Evolutionary conservation across 2,329 filamentous ascomycete species (phyloP), one percentile per base, ranked within the genome.

Genomic region (Ophiostoma quercus): DNA sequence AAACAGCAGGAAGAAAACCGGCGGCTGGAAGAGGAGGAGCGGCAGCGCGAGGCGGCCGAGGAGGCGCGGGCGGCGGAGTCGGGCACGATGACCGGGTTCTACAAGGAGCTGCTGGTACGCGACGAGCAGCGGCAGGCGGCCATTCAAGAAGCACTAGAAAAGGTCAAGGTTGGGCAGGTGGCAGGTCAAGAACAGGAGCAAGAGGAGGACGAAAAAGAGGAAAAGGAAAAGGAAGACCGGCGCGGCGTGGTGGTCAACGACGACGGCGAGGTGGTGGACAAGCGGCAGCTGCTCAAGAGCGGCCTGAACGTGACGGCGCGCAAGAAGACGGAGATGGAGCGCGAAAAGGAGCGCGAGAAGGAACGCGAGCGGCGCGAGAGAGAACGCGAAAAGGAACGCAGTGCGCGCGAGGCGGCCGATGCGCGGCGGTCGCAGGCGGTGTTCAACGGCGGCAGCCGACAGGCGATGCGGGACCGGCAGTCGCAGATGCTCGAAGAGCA

Each of bases 201-300:
- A 86, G 77, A 83, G 82, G 4, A 67, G 29, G 77, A 77, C 37
- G 76, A 78, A 0, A 77, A 78, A 0, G 63, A 41, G n/a, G 77
- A 78, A 43, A 76, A 79, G 37, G 78, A 79, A 65, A 77, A 89
- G n/a, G 85, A 85, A 7, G 85, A 84, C 1, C 93, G 43, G 54
- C 87, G 82, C 72, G 87, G 81, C 73, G 85, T 95, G 54, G 85
- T 87, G 8, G 79, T 94, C 75, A 94, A 94, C 75, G 92, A 95
- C 72, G 92, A 95, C 54, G 92, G 92, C 0, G 87, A 94, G 76
- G 88, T 95, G 1, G 89, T 92, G 34, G 92, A 96, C 77, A 94
- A 93, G 81, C 84, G 91, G n/a, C 89, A 95, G 77, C 82, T 95
- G 9, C 84, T 96, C 7, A 84, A 82, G 66, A 90, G 91, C 7